A percentile compares a stretch with the other conserved stretches of the same genome.
Evolutionary conservation across 202 grass and related monocot species (phyloP).

Genomic region (Panicum virgatum): DNA sequence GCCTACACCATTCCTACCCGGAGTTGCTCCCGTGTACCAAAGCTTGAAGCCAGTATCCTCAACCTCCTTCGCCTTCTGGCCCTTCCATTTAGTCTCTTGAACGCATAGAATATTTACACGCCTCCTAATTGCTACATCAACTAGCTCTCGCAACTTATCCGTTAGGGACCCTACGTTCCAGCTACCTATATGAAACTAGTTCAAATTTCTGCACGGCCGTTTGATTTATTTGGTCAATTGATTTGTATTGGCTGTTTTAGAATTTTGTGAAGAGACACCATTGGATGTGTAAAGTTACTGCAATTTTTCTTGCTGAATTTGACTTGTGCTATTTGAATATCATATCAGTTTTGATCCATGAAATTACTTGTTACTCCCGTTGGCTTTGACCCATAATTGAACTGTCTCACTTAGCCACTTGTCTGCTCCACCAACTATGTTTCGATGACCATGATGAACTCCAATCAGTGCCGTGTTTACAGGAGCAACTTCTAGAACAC

Average conservation of each 20-base stretch:
- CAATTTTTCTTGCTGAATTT: neutral
- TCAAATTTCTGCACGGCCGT: constrained; percentile 5
- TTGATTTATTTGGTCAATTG: no score
- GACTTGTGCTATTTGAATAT: neutral
- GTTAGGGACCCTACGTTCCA: no score
- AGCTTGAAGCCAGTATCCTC: no score
- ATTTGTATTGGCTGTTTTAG: neutral
- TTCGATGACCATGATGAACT: constrained; percentile 16
- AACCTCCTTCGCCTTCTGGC: no score
- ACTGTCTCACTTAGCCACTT: neutral
- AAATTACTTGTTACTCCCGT: neutral
- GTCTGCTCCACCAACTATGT: neutral
- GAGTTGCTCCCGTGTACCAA: no score
- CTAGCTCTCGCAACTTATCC: no score
- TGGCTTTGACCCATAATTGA: constrained; percentile 2
- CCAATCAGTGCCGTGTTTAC: neutral
- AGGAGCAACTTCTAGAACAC: neutral
- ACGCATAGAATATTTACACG: no score
- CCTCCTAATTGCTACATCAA: no score
- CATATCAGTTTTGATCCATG: neutral
- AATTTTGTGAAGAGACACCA: neutral
- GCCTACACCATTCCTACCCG: no score
- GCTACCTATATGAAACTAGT: no score
- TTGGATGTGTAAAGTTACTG: neutral
- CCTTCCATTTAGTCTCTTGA: no score